These are phyloP conservation scores for Aureococcus anophagefferens DNA, from an alignment of 108 stramenopile genomes.

Conservation along the genomic window DNA sequence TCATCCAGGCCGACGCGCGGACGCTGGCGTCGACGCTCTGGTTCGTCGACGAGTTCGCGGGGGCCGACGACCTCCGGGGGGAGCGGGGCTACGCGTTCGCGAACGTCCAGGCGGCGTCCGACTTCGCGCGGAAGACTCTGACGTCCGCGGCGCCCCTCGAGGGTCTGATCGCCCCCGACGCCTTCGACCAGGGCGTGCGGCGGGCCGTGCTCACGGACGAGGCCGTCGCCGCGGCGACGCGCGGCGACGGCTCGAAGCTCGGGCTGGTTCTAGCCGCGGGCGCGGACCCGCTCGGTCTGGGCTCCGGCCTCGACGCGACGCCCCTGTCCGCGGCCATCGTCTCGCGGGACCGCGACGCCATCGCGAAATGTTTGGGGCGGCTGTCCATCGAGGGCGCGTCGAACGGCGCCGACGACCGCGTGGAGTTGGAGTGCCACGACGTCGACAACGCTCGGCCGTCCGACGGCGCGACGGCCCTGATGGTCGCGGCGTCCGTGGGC, in stretches of 20 bases:
- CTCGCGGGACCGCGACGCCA: too few species aligned
- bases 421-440: too few species aligned
- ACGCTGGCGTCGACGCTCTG: slow-evolving; percentile 1
- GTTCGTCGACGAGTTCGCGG: neutral
- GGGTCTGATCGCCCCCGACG: neutral
- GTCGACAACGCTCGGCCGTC: too few species aligned
- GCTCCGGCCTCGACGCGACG: neutral
- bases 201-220: neutral
- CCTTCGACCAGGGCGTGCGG: neutral
- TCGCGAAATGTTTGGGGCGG: too few species aligned
- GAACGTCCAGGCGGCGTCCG: neutral
- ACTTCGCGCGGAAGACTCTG: neutral
- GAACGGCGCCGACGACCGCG: too few species aligned
- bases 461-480: neutral
- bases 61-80: neutral
- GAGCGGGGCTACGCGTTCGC: slow-evolving; percentile 9
- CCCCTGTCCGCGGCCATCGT: neutral
- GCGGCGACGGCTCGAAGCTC: neutral
- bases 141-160: neutral
- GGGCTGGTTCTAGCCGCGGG: neutral
- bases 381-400: too few species aligned
- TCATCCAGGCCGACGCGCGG: slow-evolving; percentile 13
- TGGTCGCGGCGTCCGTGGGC: neutral
- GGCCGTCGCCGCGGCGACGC: neutral
- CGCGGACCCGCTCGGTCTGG: neutral